Evolutionary conservation across 805 yeast genomes (phyloP), one percentile per base, ranked within the genome.

Genomic region (Kodamaea kakaduensis): DNA sequence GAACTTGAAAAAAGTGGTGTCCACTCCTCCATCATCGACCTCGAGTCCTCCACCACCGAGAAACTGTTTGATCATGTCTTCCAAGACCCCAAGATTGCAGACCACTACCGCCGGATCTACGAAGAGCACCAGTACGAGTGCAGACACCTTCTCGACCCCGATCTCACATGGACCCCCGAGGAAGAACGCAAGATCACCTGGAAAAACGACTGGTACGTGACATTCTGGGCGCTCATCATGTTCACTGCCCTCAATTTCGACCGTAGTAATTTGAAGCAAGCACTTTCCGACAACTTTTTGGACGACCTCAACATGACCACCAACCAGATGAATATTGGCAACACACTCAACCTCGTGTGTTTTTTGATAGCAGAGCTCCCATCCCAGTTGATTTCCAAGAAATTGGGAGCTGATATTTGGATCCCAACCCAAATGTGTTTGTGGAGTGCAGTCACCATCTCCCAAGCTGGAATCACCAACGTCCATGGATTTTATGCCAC

Each of bases 41-140:
- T 25, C 16, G 27, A 25, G 16, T 25, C 25, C 6, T 7, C 25
- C 9, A 14, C 33, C 9, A 30, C 13, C 12, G 36, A 32, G 18
- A 25, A 32, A 8, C 36, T 24, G 36, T 18, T 25, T 18, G 29
- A 33, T 12, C 36, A 42, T 25, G 35, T 42, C n/a, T 43, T 43
- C 23, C 30, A 33, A 9, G 75, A 77, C 44, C 77, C 77, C 1
- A 56, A 45, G 3, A 62, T 69, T 1, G 77, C 73, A 2, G 64
- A 63, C 21, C 54, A 68, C 46, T 78, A 73, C 50, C 44, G 55
- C 3, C 46, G 56, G 0, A 26, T 75, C 5, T 78, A 78, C 45
- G 77, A 75, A 27, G 44, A 52, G 2, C 51, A 74, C 2, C 32
- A 69, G 8, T 79, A 79, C 47, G 85, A 79, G 48, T 71, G 81